Percentiles rank a stretch among this genome's conserved stretches.
phyloP scores from a whole-genome alignment of 2,329 filamentous ascomycete species.

The Nothophoma quercina region DNA sequence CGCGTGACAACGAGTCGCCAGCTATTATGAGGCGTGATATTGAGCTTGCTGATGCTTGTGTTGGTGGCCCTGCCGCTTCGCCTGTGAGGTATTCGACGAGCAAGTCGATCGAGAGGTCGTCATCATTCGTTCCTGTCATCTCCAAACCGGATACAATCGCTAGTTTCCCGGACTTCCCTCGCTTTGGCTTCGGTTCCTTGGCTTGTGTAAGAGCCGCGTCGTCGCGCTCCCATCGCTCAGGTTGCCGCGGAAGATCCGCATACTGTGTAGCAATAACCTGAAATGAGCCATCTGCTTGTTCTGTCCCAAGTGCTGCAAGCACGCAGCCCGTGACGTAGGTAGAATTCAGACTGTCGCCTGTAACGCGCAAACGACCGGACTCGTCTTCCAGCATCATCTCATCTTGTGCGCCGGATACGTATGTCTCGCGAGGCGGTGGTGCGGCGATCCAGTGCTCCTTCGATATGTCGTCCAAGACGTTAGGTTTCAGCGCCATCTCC shows the following conservation, averaged over 20 bases:
- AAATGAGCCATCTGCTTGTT: slow-evolving; percentile 90
- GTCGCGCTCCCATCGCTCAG: slow-evolving; percentile 77
- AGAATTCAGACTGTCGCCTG: slow-evolving; percentile 72
- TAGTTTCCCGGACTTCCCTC: slow-evolving; percentile 69
- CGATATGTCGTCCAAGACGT: slow-evolving; percentile 91
- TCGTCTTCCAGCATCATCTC: slow-evolving; percentile 92
- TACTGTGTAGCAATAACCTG: slow-evolving; percentile 91
- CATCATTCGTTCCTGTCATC: slow-evolving; percentile 78
- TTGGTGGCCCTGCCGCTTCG: slow-evolving; percentile 70
- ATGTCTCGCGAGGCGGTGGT: slow-evolving; percentile 78
- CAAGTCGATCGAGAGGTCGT: slow-evolving; percentile 77
- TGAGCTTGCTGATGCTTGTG: slow-evolving; percentile 66
- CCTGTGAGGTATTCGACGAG: slow-evolving; percentile 88
- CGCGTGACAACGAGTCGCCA: slow-evolving; percentile 78
- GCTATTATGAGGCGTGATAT: slow-evolving; percentile 91
- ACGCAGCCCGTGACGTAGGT: slow-evolving; percentile 91
- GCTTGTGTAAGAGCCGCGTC: slow-evolving; percentile 49
- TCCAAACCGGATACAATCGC: slow-evolving; percentile 89
- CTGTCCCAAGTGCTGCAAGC: slow-evolving; percentile 91
- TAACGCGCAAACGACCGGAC: slow-evolving; percentile 83
- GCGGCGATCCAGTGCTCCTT: slow-evolving; percentile 95
- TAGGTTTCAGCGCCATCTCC: slow-evolving; percentile 95
- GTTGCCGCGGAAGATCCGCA: slow-evolving; percentile 84
- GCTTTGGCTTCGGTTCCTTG: slow-evolving; percentile 48
- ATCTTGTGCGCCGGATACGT: slow-evolving; percentile 71